Evolutionary conservation across 441 rosid species (phyloP), one percentile per base, ranked within the genome.

Genomic region (Sinapis alba): DNA sequence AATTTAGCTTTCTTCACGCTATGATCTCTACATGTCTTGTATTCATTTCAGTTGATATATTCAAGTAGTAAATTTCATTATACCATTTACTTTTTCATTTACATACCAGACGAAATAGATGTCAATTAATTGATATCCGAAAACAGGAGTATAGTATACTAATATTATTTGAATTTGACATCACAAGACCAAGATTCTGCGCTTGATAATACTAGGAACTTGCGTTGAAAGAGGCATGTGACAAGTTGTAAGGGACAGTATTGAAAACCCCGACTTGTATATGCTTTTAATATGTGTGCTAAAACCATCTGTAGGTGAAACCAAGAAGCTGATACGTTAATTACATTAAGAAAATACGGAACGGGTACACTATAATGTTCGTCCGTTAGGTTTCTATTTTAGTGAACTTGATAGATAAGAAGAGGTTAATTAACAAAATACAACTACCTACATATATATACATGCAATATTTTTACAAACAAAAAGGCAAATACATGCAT

Each of bases 151-250:
- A 16, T 56, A 20, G 6, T 53, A 11, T 23, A 36, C 13, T 18
- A 54, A 7, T 54, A 21, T 21, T 5, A 56, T 56, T 23, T 54
- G 21, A 3, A 62, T 64, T 15, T 51, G 69, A 64, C 69, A 70
- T 76, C 8, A 19, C 1, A 43, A 69, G 62, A 70, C 75, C 65
- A 76, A 70, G 71, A 76, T 70, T 76, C 62, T 20, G 53, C 62
- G 61, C 62, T 56, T 64, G 62, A 70, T 70, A 64, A 64, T 0
- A 21, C 71, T 76, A 24, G 75, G 75, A 63, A 76, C 75, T 63
- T 76, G 67, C 71, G 66, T 64, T 70, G 71, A 70, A 69, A 32
- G 50, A 61, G 11, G 65, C 79, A 69, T 15, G 16, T 7, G 62
- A 76, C 80, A 69, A 68, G 34, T 16, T 38, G 19, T 20, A 32